phyloP scores from a whole-genome alignment of 2,329 filamentous ascomycete genomes.

The Beauveria medogensis region DNA sequence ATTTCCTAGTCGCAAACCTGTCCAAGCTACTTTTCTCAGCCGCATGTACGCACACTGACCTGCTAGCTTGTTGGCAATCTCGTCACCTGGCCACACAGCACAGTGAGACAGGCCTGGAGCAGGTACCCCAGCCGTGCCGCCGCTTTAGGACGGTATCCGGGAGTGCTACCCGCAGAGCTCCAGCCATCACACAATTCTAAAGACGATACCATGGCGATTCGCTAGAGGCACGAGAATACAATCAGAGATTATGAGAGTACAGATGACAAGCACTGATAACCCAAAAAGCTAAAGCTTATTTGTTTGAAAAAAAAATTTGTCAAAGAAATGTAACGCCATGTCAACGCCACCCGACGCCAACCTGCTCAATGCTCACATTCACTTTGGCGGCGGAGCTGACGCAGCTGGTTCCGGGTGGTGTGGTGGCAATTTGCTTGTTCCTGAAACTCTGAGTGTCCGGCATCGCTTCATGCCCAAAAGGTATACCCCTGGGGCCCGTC shows the following conservation, averaged over 20 bases:
- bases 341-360: neutral
- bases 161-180: neutral
- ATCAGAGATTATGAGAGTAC: too few species aligned
- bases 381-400: neutral
- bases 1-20: neutral
- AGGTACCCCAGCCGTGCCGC: neutral
- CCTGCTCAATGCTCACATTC: neutral
- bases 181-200: neutral
- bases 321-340: too few species aligned
- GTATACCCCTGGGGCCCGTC: neutral
- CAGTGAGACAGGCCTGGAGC: constrained; percentile 2
- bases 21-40: neutral
- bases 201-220: neutral
- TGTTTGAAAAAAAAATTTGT: too few species aligned
- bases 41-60: neutral
- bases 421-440: constrained; percentile 1
- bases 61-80: neutral
- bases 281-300: too few species aligned
- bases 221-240: neutral
- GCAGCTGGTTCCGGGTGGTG: neutral
- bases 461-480: neutral
- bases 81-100: neutral
- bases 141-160: neutral
- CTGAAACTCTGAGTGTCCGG: constrained; percentile 1
- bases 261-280: too few species aligned